Percentiles rank a stretch among this genome's conserved stretches.
These are phyloP conservation scores for Nitzschia sp. DNA, from an alignment of 108 stramenopile species.

Conservation along the genomic window DNA sequence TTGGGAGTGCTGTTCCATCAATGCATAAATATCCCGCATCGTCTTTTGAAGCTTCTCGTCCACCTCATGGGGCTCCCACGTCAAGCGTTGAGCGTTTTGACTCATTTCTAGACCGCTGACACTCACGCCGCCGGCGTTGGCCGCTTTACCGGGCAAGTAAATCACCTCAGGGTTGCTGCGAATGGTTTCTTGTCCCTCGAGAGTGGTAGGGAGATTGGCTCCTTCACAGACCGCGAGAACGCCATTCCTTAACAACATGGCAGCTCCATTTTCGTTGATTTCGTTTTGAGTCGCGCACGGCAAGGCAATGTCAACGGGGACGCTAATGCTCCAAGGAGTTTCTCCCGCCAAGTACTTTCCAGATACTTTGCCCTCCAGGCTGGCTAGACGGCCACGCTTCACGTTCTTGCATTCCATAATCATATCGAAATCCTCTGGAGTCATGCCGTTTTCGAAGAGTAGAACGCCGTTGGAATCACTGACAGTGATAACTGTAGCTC, in stretches of 20 bases:
- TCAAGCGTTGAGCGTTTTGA: slow-evolving; percentile 76
- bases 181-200: slow-evolving; percentile 69
- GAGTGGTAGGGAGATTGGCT: slow-evolving; percentile 72
- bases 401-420: slow-evolving; percentile 61
- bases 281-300: slow-evolving; percentile 91
- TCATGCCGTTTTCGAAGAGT: slow-evolving; percentile 68
- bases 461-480: slow-evolving; percentile 85
- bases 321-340: slow-evolving; percentile 51
- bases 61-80: slow-evolving; percentile 74
- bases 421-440: slow-evolving; percentile 49
- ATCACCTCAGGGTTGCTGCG: slow-evolving; percentile 49
- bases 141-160: slow-evolving; percentile 79
- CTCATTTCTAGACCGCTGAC: slow-evolving; percentile 83
- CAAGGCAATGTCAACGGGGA: slow-evolving; percentile 63
- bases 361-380: slow-evolving; percentile 34
- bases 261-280: slow-evolving; percentile 57
- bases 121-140: slow-evolving; percentile 88
- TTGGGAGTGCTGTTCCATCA: slow-evolving; percentile 54
- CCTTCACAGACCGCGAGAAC: slow-evolving; percentile 66
- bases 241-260: slow-evolving; percentile 59
- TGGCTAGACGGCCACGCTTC: slow-evolving; percentile 52
- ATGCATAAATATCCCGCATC: slow-evolving; percentile 72
- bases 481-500: slow-evolving; percentile 84
- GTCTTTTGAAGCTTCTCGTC: slow-evolving; percentile 72
- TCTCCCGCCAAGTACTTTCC: slow-evolving; percentile 45